phyloP scores from a whole-genome alignment of 78 protist species.

The Dictyostelium capitatum region DNA sequence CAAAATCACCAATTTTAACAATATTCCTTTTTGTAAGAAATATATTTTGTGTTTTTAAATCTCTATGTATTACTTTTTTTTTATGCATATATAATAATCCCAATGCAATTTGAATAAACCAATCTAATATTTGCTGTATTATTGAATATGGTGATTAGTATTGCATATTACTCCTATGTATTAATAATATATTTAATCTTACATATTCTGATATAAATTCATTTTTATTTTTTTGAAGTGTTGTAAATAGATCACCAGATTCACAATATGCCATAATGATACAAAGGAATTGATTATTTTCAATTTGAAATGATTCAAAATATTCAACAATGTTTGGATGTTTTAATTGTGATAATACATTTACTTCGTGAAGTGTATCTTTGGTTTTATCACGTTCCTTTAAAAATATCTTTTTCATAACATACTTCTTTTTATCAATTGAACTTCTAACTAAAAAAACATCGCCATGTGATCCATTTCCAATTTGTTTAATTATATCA shows the following conservation, averaged over 20 bases:
- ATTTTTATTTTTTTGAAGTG: constrained; percentile 21
- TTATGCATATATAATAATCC: constrained; percentile 70
- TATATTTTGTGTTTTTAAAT: constrained; percentile 81
- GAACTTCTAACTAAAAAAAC: constrained; percentile 69
- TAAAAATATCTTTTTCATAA: constrained; percentile 67
- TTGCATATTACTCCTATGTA: not conserved
- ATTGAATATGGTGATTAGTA: too few species aligned
- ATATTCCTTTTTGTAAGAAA: constrained; percentile 56
- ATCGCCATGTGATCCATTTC: constrained; percentile 79
- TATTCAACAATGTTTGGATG: constrained; percentile 82
- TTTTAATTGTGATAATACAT: constrained; percentile 42
- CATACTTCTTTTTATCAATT: constrained; percentile 39
- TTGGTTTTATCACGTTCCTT: constrained; percentile 27
- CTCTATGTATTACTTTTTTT: constrained; percentile 67
- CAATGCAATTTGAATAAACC: constrained; percentile 74
- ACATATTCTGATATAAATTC: constrained; percentile 38
- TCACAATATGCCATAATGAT: constrained; percentile 82
- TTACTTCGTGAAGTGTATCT: constrained; percentile 56
- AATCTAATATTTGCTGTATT: constrained; percentile 69
- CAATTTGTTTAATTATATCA: constrained; percentile 46
- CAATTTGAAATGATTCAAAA: constrained; percentile 64
- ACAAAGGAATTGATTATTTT: constrained; percentile 63
- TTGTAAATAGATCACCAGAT: constrained; percentile 67
- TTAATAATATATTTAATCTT: not conserved
- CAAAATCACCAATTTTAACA: constrained; percentile 80